Evolutionary conservation across 345 rosid species (phyloP).

Genomic region (Turnera subulata): DNA sequence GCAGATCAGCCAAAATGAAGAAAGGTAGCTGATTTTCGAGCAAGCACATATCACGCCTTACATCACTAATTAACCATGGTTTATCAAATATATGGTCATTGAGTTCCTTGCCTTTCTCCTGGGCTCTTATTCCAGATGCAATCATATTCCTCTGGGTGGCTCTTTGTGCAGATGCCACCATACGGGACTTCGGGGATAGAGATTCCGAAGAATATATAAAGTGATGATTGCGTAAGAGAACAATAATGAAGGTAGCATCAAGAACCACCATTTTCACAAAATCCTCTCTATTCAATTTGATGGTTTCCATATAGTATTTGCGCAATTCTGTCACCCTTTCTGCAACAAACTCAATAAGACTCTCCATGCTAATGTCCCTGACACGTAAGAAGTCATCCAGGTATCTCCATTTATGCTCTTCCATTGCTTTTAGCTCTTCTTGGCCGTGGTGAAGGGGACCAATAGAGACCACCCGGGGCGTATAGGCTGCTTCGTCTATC

Average conservation of each 20-base stretch:
- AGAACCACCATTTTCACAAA: constrained; percentile 10
- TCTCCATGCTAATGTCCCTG: too few relatives aligned
- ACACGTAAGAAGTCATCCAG: constrained; percentile 5
- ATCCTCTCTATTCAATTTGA: not conserved
- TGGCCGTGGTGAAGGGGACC: constrained; percentile 21
- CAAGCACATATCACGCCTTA: constrained; percentile 5
- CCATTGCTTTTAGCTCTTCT: constrained; percentile 9
- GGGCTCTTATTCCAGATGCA: too few relatives aligned
- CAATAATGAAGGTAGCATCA: constrained; percentile 10
- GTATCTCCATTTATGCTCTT: constrained; percentile 8
- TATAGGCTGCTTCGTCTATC: constrained; percentile 7
- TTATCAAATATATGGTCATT: not conserved
- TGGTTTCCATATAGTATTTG: not conserved
- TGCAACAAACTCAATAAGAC: not conserved
- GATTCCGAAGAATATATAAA: too few relatives aligned
- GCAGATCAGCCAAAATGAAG: constrained; percentile 22
- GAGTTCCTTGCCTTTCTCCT: too few relatives aligned
- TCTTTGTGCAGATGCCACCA: too few relatives aligned
- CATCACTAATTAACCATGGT: not conserved
- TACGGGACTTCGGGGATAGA: too few relatives aligned
- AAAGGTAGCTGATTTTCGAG: constrained; percentile 34
- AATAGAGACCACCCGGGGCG: constrained; percentile 15
- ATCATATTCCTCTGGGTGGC: too few relatives aligned
- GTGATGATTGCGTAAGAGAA: too few relatives aligned
- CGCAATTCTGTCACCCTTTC: not conserved